phyloP scores from a whole-genome alignment of 345 rosid genomes.

The Syzygium aromaticum region DNA sequence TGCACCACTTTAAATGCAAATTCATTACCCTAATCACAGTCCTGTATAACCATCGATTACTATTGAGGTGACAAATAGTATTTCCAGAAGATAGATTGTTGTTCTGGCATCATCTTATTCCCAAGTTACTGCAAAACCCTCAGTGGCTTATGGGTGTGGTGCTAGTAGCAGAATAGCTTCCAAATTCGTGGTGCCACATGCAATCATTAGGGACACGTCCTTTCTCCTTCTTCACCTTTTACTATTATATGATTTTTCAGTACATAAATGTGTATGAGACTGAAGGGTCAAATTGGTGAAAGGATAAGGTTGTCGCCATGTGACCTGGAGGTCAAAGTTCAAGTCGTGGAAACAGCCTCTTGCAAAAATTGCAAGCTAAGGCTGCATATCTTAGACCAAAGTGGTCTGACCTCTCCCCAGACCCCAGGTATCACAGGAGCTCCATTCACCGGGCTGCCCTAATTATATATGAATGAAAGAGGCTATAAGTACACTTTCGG shows the following conservation, averaged over 20 bases:
- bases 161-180: not conserved
- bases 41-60: not conserved
- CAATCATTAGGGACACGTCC: not conserved
- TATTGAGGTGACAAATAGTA: not conserved
- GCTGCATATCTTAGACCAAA: not conserved
- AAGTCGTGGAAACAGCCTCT: not conserved
- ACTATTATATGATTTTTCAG: too few relatives aligned
- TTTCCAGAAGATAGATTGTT: not conserved
- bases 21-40: not conserved
- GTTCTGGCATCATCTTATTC: not conserved
- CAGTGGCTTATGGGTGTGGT: not conserved
- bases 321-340: not conserved
- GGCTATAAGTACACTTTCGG: not conserved
- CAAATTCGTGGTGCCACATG: not conserved
- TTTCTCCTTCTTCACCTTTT: too few relatives aligned
- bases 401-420: not conserved
- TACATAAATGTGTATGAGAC: not conserved
- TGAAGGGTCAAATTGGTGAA: fast-evolving
- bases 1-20: not conserved
- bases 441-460: not conserved
- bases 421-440: not conserved
- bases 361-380: not conserved
- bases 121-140: not conserved
- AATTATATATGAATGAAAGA: not conserved
- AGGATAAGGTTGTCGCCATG: not conserved